These are phyloP conservation scores for Wickerhamiella dianesei DNA, from an alignment of 805 yeast genomes.

Conservation along the genomic window DNA sequence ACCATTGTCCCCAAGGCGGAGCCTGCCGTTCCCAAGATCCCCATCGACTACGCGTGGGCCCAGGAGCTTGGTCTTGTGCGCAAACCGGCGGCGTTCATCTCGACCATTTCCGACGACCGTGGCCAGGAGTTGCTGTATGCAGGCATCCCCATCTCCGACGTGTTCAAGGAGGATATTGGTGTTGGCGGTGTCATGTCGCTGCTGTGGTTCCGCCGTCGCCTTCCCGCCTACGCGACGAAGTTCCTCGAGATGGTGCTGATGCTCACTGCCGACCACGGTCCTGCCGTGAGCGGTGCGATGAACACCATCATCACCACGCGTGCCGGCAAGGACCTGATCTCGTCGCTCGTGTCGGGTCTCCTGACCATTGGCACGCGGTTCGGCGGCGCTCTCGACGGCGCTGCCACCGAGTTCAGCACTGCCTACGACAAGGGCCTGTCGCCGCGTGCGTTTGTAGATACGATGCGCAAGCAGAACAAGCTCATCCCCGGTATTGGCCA, in stretches of 20 bases:
- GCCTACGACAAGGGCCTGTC: slow-evolving; percentile 34
- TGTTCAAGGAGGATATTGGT: slow-evolving; percentile 35
- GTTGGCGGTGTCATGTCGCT: slow-evolving; percentile 37
- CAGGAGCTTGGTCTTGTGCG: slow-evolving; percentile 35
- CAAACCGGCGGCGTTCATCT: slow-evolving; percentile 36
- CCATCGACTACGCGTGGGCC: slow-evolving; percentile 36
- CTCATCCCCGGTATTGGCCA: slow-evolving; percentile 36
- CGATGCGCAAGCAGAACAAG: slow-evolving; percentile 36
- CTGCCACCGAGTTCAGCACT: slow-evolving; percentile 32
- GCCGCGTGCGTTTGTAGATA: slow-evolving; percentile 34
- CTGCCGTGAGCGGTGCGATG: slow-evolving; percentile 37
- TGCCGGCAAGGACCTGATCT: slow-evolving; percentile 35
- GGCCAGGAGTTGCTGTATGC: slow-evolving; percentile 35
- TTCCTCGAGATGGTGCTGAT: slow-evolving; percentile 36
- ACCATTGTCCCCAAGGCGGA: slow-evolving; percentile 29
- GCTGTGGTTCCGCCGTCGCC: slow-evolving; percentile 34
- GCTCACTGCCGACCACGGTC: slow-evolving; percentile 38
- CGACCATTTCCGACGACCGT: slow-evolving; percentile 36
- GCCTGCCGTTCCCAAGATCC: slow-evolving; percentile 36
- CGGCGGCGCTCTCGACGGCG: slow-evolving; percentile 37
- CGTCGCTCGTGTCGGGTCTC: slow-evolving; percentile 33
- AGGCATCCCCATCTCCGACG: slow-evolving; percentile 35
- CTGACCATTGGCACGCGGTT: slow-evolving; percentile 34
- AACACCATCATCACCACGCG: slow-evolving; percentile 36
- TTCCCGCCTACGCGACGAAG: slow-evolving; percentile 33